These are phyloP conservation scores for Pisolithus tinctorius DNA, from an alignment of 768 basidiomycete species.

Conservation along the genomic window DNA sequence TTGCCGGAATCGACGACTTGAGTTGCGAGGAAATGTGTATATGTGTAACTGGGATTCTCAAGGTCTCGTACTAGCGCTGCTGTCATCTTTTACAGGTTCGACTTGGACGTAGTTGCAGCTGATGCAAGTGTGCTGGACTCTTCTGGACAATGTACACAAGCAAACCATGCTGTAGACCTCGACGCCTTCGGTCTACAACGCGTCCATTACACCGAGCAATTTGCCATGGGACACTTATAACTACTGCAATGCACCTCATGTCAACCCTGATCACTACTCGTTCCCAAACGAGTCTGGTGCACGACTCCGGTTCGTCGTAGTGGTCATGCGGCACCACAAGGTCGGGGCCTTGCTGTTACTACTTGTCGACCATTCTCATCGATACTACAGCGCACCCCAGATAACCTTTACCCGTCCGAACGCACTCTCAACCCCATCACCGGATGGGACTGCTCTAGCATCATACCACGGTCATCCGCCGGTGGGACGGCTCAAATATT, in stretches of 20 bases:
- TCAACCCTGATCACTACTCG: slow-evolving; percentile 33
- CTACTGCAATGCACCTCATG: slow-evolving; percentile 46
- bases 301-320: slow-evolving; percentile 35
- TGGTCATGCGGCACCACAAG: slow-evolving; percentile 44
- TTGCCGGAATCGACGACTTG: too few species aligned
- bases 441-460: slow-evolving; percentile 37
- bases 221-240: slow-evolving; percentile 48
- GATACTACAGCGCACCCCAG: slow-evolving; percentile 31
- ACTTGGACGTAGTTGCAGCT: too few species aligned
- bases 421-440: slow-evolving; percentile 31
- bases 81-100: too few species aligned
- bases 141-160: too few species aligned
- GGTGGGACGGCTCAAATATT: slow-evolving; percentile 30
- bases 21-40: too few species aligned
- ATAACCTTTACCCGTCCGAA: slow-evolving; percentile 41
- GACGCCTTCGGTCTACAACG: slow-evolving; percentile 30
- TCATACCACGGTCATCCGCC: slow-evolving; percentile 35
- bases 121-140: too few species aligned
- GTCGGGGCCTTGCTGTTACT: slow-evolving; percentile 15
- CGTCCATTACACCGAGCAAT: slow-evolving; percentile 34
- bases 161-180: too few species aligned
- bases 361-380: not conserved
- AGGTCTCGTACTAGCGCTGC: too few species aligned
- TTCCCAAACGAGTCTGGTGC: slow-evolving; percentile 22
- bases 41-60: too few species aligned